Evolutionary conservation across 2,329 filamentous ascomycete genomes (phyloP).

Genomic region (Cercospora sojina): DNA sequence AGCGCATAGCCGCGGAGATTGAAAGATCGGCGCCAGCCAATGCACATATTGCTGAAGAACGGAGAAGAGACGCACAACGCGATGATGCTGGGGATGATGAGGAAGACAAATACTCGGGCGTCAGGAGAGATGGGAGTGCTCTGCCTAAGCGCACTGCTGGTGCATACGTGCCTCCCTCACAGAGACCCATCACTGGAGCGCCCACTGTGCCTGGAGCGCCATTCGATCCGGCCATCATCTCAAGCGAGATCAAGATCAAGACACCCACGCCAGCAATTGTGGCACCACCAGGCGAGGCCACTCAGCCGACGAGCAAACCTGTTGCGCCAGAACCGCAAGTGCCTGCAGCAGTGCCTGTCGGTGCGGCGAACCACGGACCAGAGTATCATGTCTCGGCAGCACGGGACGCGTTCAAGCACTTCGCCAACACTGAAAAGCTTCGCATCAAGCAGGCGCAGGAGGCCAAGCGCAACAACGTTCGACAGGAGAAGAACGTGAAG

Average conservation of each 20-base stretch:
- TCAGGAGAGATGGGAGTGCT: constrained; percentile 67
- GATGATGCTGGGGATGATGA: constrained; percentile 73
- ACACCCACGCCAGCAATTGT: constrained; percentile 21
- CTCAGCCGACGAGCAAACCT: constrained; percentile 32
- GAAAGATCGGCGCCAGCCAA: constrained; percentile 72
- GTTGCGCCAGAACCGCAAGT: constrained; percentile 13
- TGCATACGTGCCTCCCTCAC: constrained; percentile 88
- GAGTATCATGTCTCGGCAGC: constrained; percentile 62
- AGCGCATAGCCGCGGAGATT: constrained; percentile 84
- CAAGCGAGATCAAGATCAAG: constrained; percentile 66
- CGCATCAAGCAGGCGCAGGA: constrained; percentile 57
- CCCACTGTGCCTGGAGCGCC: constrained; percentile 73
- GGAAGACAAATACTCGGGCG: constrained; percentile 97
- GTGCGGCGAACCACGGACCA: constrained; percentile 27
- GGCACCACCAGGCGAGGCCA: neutral
- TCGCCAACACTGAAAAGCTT: constrained; percentile 61
- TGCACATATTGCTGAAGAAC: constrained; percentile 82
- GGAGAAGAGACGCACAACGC: constrained; percentile 63
- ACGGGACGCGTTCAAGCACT: constrained; percentile 63
- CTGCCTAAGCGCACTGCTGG: constrained; percentile 60
- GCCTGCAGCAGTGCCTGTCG: constrained; percentile 54
- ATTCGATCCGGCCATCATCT: constrained; percentile 86
- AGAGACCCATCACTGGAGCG: constrained; percentile 73
- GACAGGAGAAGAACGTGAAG: constrained; percentile 83
- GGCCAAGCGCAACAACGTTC: constrained; percentile 54